Evolutionary conservation across 352 stramenopile species (phyloP).

Genomic region (Pythium plurisporium): DNA sequence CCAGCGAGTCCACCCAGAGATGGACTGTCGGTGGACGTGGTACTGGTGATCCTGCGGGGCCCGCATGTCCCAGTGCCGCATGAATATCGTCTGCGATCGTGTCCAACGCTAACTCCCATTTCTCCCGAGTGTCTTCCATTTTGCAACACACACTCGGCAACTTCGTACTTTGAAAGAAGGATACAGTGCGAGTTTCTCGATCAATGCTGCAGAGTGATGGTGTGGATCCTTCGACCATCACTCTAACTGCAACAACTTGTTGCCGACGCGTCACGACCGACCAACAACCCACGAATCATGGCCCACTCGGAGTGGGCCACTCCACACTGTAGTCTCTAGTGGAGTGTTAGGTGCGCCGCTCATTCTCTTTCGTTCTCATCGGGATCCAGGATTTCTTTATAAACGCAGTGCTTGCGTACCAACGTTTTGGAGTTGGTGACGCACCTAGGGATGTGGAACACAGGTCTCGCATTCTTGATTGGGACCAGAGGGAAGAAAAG

Average conservation of each 20-base stretch:
- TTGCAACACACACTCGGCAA: too few species aligned
- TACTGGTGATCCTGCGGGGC: background rate
- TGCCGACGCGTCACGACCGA: background rate
- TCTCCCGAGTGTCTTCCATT: too few species aligned
- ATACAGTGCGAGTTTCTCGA: background rate
- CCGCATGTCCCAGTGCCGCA: background rate
- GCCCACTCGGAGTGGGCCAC: too few species aligned
- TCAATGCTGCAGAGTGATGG: constrained; percentile 13
- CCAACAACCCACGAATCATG: too few species aligned
- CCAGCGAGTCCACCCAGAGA: background rate
- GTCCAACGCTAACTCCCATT: constrained; percentile 1
- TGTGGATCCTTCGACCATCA: constrained; percentile 14
- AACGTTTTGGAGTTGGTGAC: too few species aligned
- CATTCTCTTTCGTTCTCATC: too few species aligned
- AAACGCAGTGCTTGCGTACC: too few species aligned
- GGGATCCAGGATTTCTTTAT: too few species aligned
- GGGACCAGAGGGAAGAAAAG: background rate
- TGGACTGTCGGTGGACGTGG: background rate
- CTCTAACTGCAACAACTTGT: constrained; percentile 20
- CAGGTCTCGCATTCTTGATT: constrained; percentile 1
- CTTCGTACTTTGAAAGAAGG: constrained; percentile 2
- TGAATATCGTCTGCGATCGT: constrained; percentile 4
- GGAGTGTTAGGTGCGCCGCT: too few species aligned
- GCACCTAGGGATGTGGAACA: constrained; percentile 3
- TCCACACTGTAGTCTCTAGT: too few species aligned